Evolutionary conservation across 768 basidiomycete genomes (phyloP).

Genomic region (Trametes meyenii): DNA sequence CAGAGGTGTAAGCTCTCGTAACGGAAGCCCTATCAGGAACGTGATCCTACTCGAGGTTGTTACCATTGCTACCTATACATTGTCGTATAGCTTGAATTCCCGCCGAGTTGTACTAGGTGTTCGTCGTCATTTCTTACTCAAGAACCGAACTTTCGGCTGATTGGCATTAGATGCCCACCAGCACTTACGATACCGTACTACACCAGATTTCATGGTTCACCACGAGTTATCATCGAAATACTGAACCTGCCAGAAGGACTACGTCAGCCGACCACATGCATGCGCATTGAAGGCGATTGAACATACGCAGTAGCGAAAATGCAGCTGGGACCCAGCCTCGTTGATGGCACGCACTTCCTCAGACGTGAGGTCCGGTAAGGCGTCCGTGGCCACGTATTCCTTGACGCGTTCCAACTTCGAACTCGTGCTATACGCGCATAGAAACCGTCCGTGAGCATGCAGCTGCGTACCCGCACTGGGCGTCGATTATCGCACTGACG

Average conservation of each 20-base stretch:
- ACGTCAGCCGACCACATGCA: neutral
- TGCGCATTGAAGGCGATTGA: no score
- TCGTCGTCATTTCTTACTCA: no score
- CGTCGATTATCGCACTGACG: slow-evolving; percentile 28
- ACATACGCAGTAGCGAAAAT: slow-evolving; percentile 13
- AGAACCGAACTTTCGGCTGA: no score
- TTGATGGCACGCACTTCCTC: slow-evolving; percentile 24
- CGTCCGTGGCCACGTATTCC: slow-evolving; percentile 46
- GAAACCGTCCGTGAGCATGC: neutral
- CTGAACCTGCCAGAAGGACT: neutral
- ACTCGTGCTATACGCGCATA: slow-evolving; percentile 34
- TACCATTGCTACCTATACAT: no score
- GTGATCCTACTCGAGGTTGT: no score
- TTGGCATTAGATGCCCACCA: no score
- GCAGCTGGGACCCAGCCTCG: slow-evolving; percentile 24
- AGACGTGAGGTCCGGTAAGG: slow-evolving; percentile 35
- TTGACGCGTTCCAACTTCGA: slow-evolving; percentile 42
- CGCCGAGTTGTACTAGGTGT: no score
- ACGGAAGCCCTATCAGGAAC: no score
- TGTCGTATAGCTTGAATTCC: no score
- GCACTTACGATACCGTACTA: no score
- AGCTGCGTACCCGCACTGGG: neutral
- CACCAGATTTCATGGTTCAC: no score
- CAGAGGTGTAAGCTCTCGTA: no score
- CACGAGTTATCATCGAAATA: neutral